A percentile compares a stretch with the other conserved stretches of the same genome.
phyloP scores from a whole-genome alignment of 2,329 filamentous ascomycete genomes.

The Elsinoe ampelina region DNA sequence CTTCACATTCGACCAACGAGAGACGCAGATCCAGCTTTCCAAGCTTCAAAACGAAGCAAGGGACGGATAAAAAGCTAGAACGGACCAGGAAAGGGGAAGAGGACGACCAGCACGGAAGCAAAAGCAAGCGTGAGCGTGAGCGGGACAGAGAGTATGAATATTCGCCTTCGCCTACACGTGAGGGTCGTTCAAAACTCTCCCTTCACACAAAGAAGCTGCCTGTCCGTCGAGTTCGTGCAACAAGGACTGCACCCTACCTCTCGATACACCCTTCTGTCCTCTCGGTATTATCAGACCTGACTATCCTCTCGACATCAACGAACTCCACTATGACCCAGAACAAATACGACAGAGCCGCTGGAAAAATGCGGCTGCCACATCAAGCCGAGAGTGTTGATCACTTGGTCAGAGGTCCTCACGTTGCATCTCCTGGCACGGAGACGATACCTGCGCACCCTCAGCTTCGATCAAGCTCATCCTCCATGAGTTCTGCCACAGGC shows the following conservation, averaged over 20 bases:
- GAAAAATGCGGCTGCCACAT: neutral
- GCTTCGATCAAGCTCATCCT: too few species aligned
- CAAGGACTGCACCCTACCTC: neutral
- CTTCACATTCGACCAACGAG: neutral
- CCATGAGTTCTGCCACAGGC: too few species aligned
- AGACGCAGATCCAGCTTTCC: neutral
- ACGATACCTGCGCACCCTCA: too few species aligned
- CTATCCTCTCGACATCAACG: neutral
- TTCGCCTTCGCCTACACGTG: neutral
- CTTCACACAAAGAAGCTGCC: neutral
- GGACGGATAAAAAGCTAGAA: neutral
- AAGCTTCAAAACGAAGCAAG: neutral
- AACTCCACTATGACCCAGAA: constrained; percentile 8
- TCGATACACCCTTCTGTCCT: neutral
- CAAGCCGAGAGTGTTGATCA: too few species aligned
- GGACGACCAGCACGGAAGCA: neutral
- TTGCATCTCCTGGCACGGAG: too few species aligned
- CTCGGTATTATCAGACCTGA: neutral
- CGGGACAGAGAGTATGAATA: neutral
- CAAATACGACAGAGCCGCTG: neutral
- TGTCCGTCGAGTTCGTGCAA: neutral
- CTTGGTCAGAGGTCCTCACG: too few species aligned
- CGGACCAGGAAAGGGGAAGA: neutral
- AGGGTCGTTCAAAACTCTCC: neutral
- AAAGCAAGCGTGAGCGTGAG: neutral